Conservation (phyloP, 306 rosid species). For the Medicago lupulina region DNA sequence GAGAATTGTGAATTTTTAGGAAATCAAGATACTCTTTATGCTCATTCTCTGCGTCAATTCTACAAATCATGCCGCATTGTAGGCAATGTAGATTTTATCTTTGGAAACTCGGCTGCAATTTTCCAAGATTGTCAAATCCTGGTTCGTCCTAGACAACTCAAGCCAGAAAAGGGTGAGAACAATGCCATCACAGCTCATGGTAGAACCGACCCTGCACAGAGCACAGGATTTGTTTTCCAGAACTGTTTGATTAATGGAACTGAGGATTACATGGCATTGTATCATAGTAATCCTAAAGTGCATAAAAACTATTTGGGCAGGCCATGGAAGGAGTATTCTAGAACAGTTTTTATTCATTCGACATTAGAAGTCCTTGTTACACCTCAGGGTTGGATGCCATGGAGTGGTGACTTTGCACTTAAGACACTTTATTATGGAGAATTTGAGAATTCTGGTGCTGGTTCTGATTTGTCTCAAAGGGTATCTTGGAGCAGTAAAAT, state of each 20-base stretch:
- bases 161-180: constrained; percentile 67
- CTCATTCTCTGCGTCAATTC: constrained; percentile 78
- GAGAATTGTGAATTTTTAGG: constrained; percentile 80
- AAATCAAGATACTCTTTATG: constrained; percentile 93
- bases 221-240: constrained; percentile 78
- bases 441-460: constrained; percentile 58
- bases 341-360: constrained; percentile 67
- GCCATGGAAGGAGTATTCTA: constrained; percentile 92
- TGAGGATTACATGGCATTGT: constrained; percentile 67
- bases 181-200: constrained; percentile 86
- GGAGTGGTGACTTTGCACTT: constrained; percentile 69
- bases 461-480: constrained; percentile 56
- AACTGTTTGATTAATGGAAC: constrained; percentile 82
- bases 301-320: constrained; percentile 90
- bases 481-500: constrained; percentile 70
- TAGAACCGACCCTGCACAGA: constrained; percentile 80
- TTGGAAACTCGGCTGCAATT: constrained; percentile 80
- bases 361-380: constrained; percentile 57
- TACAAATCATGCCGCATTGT: constrained; percentile 74
- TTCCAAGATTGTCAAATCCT: constrained; percentile 72
- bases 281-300: constrained; percentile 63
- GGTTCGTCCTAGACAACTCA: constrained; percentile 60
- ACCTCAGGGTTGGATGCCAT: constrained; percentile 77
- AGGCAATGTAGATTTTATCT: constrained; percentile 91
- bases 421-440: constrained; percentile 86